phyloP scores from a whole-genome alignment of 345 rosid genomes.

The Eucalyptus fibrosa region DNA sequence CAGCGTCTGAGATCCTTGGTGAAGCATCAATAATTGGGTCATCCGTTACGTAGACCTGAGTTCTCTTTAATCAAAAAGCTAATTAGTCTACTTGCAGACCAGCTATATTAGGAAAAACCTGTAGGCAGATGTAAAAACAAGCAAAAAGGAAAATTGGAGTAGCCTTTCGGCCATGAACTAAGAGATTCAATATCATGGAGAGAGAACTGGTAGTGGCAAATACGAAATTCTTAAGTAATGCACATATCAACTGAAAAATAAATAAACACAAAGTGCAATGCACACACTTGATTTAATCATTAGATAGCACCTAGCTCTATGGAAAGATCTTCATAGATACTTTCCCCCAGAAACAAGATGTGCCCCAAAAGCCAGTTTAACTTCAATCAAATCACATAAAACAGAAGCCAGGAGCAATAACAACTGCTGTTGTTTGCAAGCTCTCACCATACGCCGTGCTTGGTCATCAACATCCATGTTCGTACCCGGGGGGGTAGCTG shows the following conservation, averaged over 20 bases:
- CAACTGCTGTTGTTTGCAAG: not conserved
- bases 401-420: not conserved
- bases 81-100: not conserved
- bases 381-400: not conserved
- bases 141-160: not conserved
- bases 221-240: not conserved
- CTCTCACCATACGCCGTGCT: slow-evolving; percentile 32
- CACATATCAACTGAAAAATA: not conserved
- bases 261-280: not conserved
- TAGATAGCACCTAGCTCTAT: not conserved
- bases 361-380: not conserved
- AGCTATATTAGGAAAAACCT: not conserved
- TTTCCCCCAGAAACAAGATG: not conserved
- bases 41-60: slow-evolving; percentile 3
- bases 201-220: not conserved
- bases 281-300: not conserved
- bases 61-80: not conserved
- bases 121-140: not conserved
- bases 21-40: slow-evolving; percentile 28
- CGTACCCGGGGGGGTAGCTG: slow-evolving; percentile 16
- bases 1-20: slow-evolving; percentile 49
- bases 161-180: not conserved
- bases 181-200: not conserved
- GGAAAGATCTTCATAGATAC: not conserved
- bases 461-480: slow-evolving; percentile 81